Evolutionary conservation across 164 flowering plant species (phyloP).

Genomic region (Macadamia tetraphylla): DNA sequence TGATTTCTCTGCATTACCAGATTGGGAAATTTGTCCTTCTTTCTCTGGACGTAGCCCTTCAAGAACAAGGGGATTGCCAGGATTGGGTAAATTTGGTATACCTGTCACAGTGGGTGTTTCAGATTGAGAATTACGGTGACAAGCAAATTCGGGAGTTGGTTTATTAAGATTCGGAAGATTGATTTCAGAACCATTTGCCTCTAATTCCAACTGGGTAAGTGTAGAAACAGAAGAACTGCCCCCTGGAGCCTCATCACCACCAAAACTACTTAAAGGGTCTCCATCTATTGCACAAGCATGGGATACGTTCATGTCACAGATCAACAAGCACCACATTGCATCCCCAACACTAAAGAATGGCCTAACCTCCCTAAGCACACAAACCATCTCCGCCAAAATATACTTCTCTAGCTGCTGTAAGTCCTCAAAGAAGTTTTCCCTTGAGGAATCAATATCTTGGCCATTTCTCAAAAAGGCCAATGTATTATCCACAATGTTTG

Average conservation of each 20-base stretch:
- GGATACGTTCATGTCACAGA: constrained; percentile 89
- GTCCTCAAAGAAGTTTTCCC: constrained; percentile 57
- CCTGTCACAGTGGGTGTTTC: constrained; percentile 30
- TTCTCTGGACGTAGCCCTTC: constrained; percentile 35
- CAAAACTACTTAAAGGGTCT: constrained; percentile 43
- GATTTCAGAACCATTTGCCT: constrained; percentile 31
- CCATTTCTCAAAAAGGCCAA: constrained; percentile 59
- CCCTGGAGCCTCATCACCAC: constrained; percentile 33
- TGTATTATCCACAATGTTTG: constrained; percentile 83
- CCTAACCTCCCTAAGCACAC: constrained; percentile 78
- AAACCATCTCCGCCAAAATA: constrained; percentile 78
- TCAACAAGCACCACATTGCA: constrained; percentile 93
- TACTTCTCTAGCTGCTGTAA: constrained; percentile 78
- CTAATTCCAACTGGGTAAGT: constrained; percentile 29
- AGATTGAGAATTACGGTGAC: constrained; percentile 33
- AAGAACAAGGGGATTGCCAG: constrained; percentile 27
- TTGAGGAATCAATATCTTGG: constrained; percentile 47
- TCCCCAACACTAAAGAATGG: constrained; percentile 92
- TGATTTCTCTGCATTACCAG: constrained; percentile 32
- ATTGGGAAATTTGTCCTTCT: constrained; percentile 26
- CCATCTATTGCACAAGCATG: constrained; percentile 90
- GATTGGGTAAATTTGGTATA: constrained; percentile 32
- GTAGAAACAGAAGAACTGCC: constrained; percentile 28
- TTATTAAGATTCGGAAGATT: constrained; percentile 21
- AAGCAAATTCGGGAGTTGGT: constrained; percentile 13